These are phyloP conservation scores for Diplocarpon mali DNA, from an alignment of 2,329 filamentous ascomycete species.

Conservation along the genomic window DNA sequence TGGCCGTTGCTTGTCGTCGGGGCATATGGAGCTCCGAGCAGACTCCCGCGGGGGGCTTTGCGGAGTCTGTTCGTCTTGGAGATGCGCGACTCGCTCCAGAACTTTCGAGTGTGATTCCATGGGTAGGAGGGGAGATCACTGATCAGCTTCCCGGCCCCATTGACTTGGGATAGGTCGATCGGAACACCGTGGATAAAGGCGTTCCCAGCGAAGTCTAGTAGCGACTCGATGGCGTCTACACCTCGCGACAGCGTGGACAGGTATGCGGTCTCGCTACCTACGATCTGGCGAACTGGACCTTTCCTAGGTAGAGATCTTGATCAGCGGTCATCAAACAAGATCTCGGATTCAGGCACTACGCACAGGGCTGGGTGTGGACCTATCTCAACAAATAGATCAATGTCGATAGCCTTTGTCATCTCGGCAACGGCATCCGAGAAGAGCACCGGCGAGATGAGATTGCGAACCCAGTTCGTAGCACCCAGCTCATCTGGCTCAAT, in stretches of 20 bases:
- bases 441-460: conserved; percentile 27
- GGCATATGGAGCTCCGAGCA: conserved; percentile 33
- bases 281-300: neutral
- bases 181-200: neutral
- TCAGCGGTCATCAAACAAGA: conserved; percentile 1
- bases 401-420: neutral
- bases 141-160: neutral
- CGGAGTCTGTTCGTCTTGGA: conserved; percentile 26
- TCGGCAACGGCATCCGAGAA: conserved; percentile 31
- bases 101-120: conserved; percentile 4
- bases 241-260: conserved; percentile 43
- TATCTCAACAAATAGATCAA: conserved; percentile 15
- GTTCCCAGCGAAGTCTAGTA: neutral
- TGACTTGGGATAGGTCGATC: too few species aligned
- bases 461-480: conserved; percentile 1
- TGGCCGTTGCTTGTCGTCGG: conserved; percentile 23
- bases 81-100: conserved; percentile 12
- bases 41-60: conserved; percentile 36
- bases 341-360: conserved; percentile 11
- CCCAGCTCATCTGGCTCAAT: neutral
- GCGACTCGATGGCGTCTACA: conserved; percentile 5
- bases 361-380: conserved; percentile 17
- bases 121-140: conserved; percentile 7
- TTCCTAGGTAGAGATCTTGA: conserved; percentile 1
- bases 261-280: conserved; percentile 30